Percentiles rank a stretch among this genome's conserved stretches.
phyloP scores from a whole-genome alignment of 2,329 filamentous ascomycete species.

The Trichophyton equinum region DNA sequence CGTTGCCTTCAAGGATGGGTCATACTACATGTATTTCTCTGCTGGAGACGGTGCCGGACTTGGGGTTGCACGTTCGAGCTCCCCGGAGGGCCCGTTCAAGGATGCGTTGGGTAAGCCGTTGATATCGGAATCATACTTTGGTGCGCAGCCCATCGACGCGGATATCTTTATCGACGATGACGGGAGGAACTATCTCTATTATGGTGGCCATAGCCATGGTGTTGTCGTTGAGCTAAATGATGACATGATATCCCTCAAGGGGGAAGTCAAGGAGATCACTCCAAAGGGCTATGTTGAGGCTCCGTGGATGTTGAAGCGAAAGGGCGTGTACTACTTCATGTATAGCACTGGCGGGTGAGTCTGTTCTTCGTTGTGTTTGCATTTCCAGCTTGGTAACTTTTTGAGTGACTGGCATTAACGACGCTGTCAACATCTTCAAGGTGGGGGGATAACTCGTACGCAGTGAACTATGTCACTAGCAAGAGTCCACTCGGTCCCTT shows the following conservation, averaged over 20 bases:
- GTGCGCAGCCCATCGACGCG: slow-evolving; percentile 39
- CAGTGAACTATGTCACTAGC: slow-evolving; percentile 34
- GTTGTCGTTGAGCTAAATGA: slow-evolving; percentile 33
- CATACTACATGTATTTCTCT: slow-evolving; percentile 41
- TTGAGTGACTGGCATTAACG: neutral
- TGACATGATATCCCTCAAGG: slow-evolving; percentile 36
- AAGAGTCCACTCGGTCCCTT: slow-evolving; percentile 34
- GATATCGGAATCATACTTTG: slow-evolving; percentile 34
- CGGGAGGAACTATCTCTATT: slow-evolving; percentile 34
- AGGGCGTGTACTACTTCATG: slow-evolving; percentile 34
- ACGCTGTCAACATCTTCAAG: slow-evolving; percentile 10
- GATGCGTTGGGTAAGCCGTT: slow-evolving; percentile 34
- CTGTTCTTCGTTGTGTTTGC: neutral
- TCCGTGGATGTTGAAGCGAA: slow-evolving; percentile 34
- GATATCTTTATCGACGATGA: slow-evolving; percentile 35
- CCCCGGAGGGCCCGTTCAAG: slow-evolving; percentile 30
- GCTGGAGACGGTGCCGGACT: slow-evolving; percentile 39
- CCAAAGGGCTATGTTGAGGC: slow-evolving; percentile 36
- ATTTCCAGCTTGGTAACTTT: neutral
- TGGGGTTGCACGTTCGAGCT: slow-evolving; percentile 30
- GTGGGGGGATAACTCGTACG: slow-evolving; percentile 38
- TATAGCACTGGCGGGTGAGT: slow-evolving; percentile 33
- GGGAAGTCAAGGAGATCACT: slow-evolving; percentile 37
- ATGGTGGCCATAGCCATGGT: slow-evolving; percentile 33
- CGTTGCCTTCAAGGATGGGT: slow-evolving; percentile 32